Base-by-base conservation (phyloP, 2,329 filamentous ascomycete species). In the Pyrenophora seminiperda region DNA sequence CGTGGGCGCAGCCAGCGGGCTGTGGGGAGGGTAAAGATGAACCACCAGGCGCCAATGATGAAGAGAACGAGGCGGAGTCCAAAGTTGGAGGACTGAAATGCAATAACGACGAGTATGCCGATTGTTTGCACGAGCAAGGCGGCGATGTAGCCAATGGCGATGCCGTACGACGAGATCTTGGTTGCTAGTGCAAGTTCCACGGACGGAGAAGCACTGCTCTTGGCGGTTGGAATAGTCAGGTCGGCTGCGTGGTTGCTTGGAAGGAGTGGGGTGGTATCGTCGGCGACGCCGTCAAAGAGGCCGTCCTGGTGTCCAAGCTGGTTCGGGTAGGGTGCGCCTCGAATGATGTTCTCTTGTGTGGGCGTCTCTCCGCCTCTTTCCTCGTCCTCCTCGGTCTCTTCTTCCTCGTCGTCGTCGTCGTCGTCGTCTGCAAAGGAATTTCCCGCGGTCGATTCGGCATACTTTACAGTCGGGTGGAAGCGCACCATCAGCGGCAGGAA, bases 121-220 rank as follows among this genome's bases (percentile, higher is more conserved):
- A 91, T 68, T 53, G 90, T 88, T 71, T 97, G 94, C 9, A 97
- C 79, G 50, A 95, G 83, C 0, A 97, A 80, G 0, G 90, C 91
- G 1, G 91, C 91, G 30, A 88, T 85, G 69, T 99, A 99, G 10
- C 94, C 94, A 54, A 96, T 96, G 0, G 92, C 93, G 44, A 97
- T 93, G 9, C 94, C 94, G 64, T 88, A 89, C 2, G 92, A 90
- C 0, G 93, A 97, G 56, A 99, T 95, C 61, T 88, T 86, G 1
- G 92, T 96, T 0, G 92, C 96, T 6, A 97, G 78, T 54, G 85
- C 83, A 55, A 97, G 82, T 70, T 93, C 90, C 67, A 58, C 83
- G 77, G 65, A 91, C 80, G 76, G 65, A 3, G 70, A 65, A 19
- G 70, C 61, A 20, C 43, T 44, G 7, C 71, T 71, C 11, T 56